Base-by-base conservation (phyloP, 345 rosid species). In the Luvunga scandens region DNA sequence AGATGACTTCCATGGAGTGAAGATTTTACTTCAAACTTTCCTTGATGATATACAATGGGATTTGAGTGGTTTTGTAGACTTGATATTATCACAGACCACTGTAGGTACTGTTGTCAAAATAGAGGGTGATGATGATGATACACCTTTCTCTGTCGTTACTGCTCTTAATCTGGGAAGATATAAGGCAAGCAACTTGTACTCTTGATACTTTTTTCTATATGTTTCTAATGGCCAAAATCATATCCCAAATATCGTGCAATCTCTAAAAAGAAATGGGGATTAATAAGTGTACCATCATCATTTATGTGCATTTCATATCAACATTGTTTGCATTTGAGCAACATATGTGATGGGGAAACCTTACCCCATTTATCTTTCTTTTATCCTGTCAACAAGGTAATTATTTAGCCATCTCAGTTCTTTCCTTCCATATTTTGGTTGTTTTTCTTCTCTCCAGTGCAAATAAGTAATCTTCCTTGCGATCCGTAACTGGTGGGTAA, bases 61-160 rank as follows among this genome's bases (percentile, higher is more conserved):
- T 84, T 88, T 94, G 88, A 94, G 92, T 78, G 91, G 93, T 42
- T 96, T 94, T 79, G 94, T 91, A 48, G 98, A 92, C 86, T 72
- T 94, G 85, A 90, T 96, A 71, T 69, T 91, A 89, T 94, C 78
- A 60, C 98, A 96, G 79, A 84, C 93, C 4, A 88, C 97, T 0
- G 98, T 96, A n/a, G 99, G 98, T 66, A 91, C 98, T 6, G 97
- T 94, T 30, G 93, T 94, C 59, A 96, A 96, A 88, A 83, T 91
- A 50, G 95, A 90, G 73, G 98, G 84, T 68, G 90, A 87, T 78
- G 98, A 90, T 64, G 98, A 93, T 2, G 79, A 88, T 71, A 83
- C 90, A 5, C 77, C 93, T 36, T 94, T 90, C 73, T 87, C 98
- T 24, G 78, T 86, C 48, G 85, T 90, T 75, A 78, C 91, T 72